Conservation (phyloP, 179 eudicot species). For the Actinidia arguta region DNA sequence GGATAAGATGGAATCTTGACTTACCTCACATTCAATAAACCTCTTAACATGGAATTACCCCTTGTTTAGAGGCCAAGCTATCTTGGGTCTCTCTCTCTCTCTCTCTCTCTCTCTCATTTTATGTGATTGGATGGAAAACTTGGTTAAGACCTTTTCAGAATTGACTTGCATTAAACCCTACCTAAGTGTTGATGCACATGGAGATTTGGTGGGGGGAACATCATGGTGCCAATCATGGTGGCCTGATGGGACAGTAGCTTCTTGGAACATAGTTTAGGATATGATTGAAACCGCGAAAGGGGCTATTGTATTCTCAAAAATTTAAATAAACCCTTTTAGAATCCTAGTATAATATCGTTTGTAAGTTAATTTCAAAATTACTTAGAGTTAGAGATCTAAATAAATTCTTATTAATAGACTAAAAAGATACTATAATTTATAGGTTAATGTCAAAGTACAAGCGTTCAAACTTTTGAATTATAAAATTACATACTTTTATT, state of each 20-base stretch:
- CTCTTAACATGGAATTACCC: constrained; percentile 13
- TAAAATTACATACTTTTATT: no score
- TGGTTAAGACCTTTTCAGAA: constrained; percentile 4
- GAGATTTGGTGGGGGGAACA: constrained; percentile 10
- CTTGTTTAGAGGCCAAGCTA: constrained; percentile 32
- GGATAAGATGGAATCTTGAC: constrained; percentile 29
- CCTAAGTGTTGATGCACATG: constrained; percentile 4
- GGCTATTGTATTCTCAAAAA: not conserved
- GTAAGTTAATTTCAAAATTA: no score
- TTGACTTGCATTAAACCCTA: not conserved
- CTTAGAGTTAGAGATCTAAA: no score
- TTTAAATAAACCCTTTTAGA: not conserved
- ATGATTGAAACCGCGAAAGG: constrained; percentile 29
- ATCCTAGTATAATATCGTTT: not conserved
- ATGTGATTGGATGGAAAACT: constrained; percentile 7
- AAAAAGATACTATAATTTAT: no score
- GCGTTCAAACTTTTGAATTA: no score
- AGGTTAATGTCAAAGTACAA: no score
- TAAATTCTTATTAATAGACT: no score
- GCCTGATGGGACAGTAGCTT: constrained; percentile 35
- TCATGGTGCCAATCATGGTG: constrained; percentile 45
- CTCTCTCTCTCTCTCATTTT: not conserved
- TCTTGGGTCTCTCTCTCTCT: constrained; percentile 12
- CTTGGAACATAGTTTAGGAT: constrained; percentile 36
- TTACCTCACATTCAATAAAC: constrained; percentile 8